Base-by-base conservation (phyloP, 2,329 filamentous ascomycete species). In the Blastomyces silverae region DNA sequence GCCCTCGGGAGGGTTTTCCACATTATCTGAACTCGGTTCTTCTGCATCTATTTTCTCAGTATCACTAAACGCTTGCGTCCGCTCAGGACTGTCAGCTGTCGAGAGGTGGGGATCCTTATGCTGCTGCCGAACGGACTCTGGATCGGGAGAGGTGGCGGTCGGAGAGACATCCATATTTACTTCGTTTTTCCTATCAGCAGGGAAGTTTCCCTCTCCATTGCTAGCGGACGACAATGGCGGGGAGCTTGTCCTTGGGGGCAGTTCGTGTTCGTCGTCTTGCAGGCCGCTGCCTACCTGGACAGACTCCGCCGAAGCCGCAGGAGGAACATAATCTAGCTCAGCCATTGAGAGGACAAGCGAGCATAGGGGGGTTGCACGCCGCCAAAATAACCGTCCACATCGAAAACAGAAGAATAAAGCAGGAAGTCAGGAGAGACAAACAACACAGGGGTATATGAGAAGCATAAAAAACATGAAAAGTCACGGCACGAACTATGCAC, bases 281-380 rank as follows among this genome's bases (percentile, higher is more conserved):
- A 10, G 28, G 42, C 13, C 44, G 58, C 42, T 28, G 58, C 44
- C 58, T 61, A 22, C 44, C 15, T 50, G 58, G 20, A 11, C 42
- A 31, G 42, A 3, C 42, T 61, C 59, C 59, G 59, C 59, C 59
- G 48, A 61, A 50, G 59, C 59, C 59, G 48, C n/a, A 50, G 62
- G 62, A 37, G 62, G 34, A 42, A 58, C 62, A 56, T 63, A 17
- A 37, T 77, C 75, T 63, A 74, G 74, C 69, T 78, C 76, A 71
- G 75, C 76, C 76, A 78, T 78, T 70, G 76, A 75, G 75, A 70
- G 67, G 68, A 73, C 70, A 75, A 74, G 75, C 74, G 73, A 70
- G 69, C 64, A 71, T 74, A 71, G 72, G 70, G 68, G 67, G 68
- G 68, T 66, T 65, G 69, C 64, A 69, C 69, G 64, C 70, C 67